These are phyloP conservation scores for Pelargonium fulgidum DNA, from an alignment of 441 rosid genomes.

Conservation along the genomic window DNA sequence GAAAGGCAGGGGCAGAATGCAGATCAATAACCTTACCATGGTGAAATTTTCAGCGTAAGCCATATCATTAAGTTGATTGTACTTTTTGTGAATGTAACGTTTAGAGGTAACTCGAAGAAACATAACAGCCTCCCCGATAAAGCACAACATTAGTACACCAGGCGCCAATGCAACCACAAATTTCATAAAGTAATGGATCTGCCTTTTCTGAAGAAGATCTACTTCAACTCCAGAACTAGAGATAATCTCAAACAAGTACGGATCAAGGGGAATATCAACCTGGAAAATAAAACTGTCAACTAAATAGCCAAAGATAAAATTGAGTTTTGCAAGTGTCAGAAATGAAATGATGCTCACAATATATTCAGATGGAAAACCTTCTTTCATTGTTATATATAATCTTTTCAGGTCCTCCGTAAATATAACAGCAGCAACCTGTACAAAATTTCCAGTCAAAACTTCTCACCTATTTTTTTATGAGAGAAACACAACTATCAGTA, in stretches of 20 bases:
- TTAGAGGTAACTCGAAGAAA: constrained; percentile 67
- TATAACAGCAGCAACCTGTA: constrained; percentile 89
- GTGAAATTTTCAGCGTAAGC: constrained; percentile 89
- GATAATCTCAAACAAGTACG: constrained; percentile 77
- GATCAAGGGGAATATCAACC: constrained; percentile 96
- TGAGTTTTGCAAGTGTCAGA: constrained; percentile 2
- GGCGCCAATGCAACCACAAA: constrained; percentile 70
- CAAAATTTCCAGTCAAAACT: constrained; percentile 10
- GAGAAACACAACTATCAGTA: not conserved
- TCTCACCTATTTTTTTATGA: not conserved
- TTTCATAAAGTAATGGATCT: constrained; percentile 88
- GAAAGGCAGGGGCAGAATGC: constrained; percentile 3
- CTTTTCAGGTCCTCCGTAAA: constrained; percentile 91
- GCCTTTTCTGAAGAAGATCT: constrained; percentile 85
- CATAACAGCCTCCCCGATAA: constrained; percentile 72
- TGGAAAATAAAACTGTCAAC: constrained; percentile 29
- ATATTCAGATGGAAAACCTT: constrained; percentile 93
- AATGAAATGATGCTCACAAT: constrained; percentile 47
- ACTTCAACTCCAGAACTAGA: constrained; percentile 87
- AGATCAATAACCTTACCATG: constrained; percentile 46
- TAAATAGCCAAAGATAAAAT: constrained; percentile 14
- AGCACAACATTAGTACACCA: constrained; percentile 70
- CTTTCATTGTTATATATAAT: constrained; percentile 85
- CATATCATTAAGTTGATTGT: constrained; percentile 84
- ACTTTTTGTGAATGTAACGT: constrained; percentile 82